Evolutionary conservation across 2,329 filamentous ascomycete species (phyloP), one percentile per base, ranked within the genome.

Genomic region (Fusarium devonianum): DNA sequence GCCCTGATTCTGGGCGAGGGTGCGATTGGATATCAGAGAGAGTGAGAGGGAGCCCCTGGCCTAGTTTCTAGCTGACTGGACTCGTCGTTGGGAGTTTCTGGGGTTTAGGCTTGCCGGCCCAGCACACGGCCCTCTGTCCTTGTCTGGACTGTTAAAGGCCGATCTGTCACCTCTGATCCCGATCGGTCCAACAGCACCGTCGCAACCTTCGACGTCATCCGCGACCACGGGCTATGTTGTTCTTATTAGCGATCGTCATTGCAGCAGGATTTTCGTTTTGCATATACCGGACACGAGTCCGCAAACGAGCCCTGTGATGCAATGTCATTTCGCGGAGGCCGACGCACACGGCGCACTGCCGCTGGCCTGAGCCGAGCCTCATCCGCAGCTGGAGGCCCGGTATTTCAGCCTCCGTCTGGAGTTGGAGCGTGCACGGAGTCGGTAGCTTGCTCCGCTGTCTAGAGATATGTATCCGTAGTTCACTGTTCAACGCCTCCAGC

Each of bases 131-230:
- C 53, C 53, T 26, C 23, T 26, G 23, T n/a, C n/a, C 28, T 9
- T 30, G 29, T 35, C 18, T 50, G 34, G 36, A 35, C 36, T 38
- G 34, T 54, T n/a, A n/a, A 62, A 65, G 49, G 43, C 64, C 65
- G 64, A 67, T 67, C 65, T 42, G 42, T 45, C 53, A 49, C 57
- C 50, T 52, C 63, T 63, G 53, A 38, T 49, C 38, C 58, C 62
- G 64, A 66, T 66, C 57, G 40, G 49, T 42, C 46, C 44, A 35
- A 29, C 42, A 30, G 46, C 49, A 54, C 49, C 53, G 50, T 52
- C 49, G 49, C 41, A 47, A 40, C 39, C 47, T 46, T 39, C 56
- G 52, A 66, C 64, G 64, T 65, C 64, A 66, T 63, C 55, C 30
- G 49, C 56, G 57, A 29, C 42, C 35, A 16, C 35, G n/a, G 36